Percentiles rank a stretch among this genome's conserved stretches.
These are phyloP conservation scores for Aschersonia sp. DNA, from an alignment of 2,329 filamentous ascomycete genomes.

Conservation along the genomic window DNA sequence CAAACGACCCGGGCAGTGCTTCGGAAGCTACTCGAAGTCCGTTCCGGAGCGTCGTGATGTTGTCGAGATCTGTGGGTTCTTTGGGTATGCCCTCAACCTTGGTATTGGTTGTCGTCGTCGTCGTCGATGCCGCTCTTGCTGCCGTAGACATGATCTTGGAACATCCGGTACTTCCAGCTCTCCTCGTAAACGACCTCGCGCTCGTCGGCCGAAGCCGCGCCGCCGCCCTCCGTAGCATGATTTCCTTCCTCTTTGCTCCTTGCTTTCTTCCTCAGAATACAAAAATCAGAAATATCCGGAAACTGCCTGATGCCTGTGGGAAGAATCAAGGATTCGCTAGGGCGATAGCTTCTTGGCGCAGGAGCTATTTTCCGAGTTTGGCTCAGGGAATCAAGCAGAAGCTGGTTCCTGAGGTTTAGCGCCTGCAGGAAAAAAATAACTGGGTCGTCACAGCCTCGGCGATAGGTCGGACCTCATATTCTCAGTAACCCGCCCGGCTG, in stretches of 20 bases:
- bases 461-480: constrained; percentile 8
- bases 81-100: constrained; percentile 21
- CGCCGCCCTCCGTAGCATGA: constrained; percentile 22
- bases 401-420: too few relatives aligned
- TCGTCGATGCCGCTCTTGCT: constrained; percentile 10
- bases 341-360: too few relatives aligned
- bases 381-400: too few relatives aligned
- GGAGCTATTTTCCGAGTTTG: too few relatives aligned
- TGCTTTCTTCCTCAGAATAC: too few relatives aligned
- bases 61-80: constrained; percentile 76
- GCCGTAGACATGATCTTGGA: constrained; percentile 1
- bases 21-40: constrained; percentile 91
- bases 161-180: background rate
- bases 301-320: too few relatives aligned
- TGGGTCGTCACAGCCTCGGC: constrained; percentile 4
- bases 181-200: constrained; percentile 1
- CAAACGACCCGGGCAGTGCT: constrained; percentile 84
- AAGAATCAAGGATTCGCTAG: too few relatives aligned
- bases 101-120: constrained; percentile 13
- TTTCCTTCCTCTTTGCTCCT: background rate
- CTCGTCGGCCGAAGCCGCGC: constrained; percentile 14
- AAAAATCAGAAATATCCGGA: too few relatives aligned
- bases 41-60: constrained; percentile 80
- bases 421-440: background rate
- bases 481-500: too few relatives aligned